Conservation (phyloP, 805 yeast species). For the Teunomyces kruisii region DNA sequence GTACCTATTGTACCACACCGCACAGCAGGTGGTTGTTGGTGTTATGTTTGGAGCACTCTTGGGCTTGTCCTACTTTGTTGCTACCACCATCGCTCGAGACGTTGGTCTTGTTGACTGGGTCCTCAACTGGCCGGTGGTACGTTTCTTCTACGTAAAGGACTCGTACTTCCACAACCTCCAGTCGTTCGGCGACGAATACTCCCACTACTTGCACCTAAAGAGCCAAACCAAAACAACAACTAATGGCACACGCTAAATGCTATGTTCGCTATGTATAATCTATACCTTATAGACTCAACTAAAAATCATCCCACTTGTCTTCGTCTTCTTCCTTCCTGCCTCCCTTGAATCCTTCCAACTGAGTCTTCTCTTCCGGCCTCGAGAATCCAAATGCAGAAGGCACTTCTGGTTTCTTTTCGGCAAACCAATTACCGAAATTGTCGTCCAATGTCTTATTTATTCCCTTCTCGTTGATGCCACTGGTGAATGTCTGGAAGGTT, state of each 20-base stretch:
- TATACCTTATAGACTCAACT: constrained; percentile 1
- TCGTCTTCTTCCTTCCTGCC: constrained; percentile 47
- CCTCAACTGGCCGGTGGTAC: constrained; percentile 55
- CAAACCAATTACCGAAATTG: constrained; percentile 53
- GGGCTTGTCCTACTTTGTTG: constrained; percentile 58
- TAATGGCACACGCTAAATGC: background rate
- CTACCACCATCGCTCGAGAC: constrained; percentile 57
- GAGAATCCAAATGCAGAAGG: constrained; percentile 68
- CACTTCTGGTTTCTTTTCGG: constrained; percentile 36
- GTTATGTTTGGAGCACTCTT: constrained; percentile 56
- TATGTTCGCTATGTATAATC: background rate
- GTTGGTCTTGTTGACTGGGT: constrained; percentile 68
- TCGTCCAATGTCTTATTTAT: constrained; percentile 33
- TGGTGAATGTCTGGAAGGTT: constrained; percentile 59
- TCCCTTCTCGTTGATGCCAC: constrained; percentile 40
- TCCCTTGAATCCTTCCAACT: constrained; percentile 49
- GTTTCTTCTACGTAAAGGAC: constrained; percentile 57
- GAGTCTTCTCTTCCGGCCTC: constrained; percentile 60
- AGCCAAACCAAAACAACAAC: constrained; percentile 3
- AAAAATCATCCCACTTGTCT: constrained; percentile 73
- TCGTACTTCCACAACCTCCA: constrained; percentile 50
- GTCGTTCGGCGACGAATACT: constrained; percentile 48
- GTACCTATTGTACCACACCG: constrained; percentile 74
- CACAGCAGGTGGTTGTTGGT: constrained; percentile 75
- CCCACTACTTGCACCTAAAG: constrained; percentile 9